phyloP scores from a whole-genome alignment of 129 eudicot genomes.

The Solidago caesia region DNA sequence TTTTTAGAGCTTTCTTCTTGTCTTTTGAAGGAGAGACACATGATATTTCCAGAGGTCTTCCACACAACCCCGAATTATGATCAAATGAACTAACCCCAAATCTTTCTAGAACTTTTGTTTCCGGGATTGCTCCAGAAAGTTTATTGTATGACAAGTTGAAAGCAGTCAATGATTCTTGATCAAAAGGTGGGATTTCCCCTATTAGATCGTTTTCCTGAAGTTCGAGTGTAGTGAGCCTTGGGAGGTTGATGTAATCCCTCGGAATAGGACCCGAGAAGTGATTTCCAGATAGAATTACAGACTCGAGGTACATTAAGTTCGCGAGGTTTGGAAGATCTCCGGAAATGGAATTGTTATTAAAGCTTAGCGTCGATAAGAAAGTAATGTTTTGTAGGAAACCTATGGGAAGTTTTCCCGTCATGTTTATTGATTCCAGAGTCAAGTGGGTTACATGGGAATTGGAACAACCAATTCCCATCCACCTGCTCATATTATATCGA shows the following conservation, averaged over 20 bases:
- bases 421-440: slow-evolving; percentile 46
- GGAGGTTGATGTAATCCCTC: slow-evolving; percentile 37
- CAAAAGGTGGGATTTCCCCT: slow-evolving; percentile 57
- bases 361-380: slow-evolving; percentile 50
- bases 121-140: slow-evolving; percentile 59
- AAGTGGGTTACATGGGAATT: slow-evolving; percentile 57
- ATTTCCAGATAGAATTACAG: slow-evolving; percentile 46
- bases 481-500: slow-evolving; percentile 47
- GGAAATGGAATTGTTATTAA: slow-evolving; percentile 51
- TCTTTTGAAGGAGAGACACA: slow-evolving; percentile 41
- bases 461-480: slow-evolving; percentile 56
- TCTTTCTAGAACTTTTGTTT: slow-evolving; percentile 41
- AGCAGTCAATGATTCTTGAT: slow-evolving; percentile 49
- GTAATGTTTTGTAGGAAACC: slow-evolving; percentile 47
- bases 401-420: slow-evolving; percentile 51
- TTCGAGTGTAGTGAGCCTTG: slow-evolving; percentile 39
- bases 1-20: slow-evolving; percentile 30
- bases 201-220: slow-evolving; percentile 53
- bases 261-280: slow-evolving; percentile 58
- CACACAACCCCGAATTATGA: slow-evolving; percentile 58
- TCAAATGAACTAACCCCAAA: slow-evolving; percentile 46
- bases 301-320: slow-evolving; percentile 38
- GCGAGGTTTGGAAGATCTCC: slow-evolving; percentile 61
- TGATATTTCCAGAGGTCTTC: slow-evolving; percentile 38
- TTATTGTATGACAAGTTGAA: slow-evolving; percentile 63